phyloP scores from a whole-genome alignment of 768 basidiomycete genomes.

The Macrolepiota fuliginosa region DNA sequence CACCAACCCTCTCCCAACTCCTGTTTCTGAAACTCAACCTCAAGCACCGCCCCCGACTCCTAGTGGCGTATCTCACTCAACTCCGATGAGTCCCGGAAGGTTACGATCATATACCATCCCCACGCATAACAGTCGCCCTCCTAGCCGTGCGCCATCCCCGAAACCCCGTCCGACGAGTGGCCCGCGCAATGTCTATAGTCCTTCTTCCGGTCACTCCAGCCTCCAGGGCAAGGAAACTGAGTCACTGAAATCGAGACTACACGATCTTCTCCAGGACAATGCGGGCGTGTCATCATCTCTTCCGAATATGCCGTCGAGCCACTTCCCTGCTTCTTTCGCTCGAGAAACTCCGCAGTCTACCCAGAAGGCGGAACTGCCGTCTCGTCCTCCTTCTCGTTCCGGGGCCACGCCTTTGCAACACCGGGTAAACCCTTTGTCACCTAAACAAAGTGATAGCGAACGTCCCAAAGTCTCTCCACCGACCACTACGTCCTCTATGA shows the following conservation, averaged over 20 bases:
- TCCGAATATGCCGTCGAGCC: conserved; percentile 28
- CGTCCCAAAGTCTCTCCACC: conserved; percentile 16
- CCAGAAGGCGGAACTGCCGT: conserved; percentile 8
- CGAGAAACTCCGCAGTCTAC: conserved; percentile 9
- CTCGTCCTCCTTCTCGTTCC: conserved; percentile 20
- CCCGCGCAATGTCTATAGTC: conserved; percentile 8
- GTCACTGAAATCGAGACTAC: conserved; percentile 35
- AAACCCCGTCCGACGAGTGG: conserved; percentile 8
- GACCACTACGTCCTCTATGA: conserved; percentile 12
- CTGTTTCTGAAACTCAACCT: conserved; percentile 2
- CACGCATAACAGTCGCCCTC: conserved; percentile 23
- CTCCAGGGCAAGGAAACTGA: conserved; percentile 26
- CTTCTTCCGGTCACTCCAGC: conserved; percentile 17
- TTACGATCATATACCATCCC: conserved; percentile 30
- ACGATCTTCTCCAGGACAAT: conserved; percentile 44
- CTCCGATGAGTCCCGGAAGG: conserved; percentile 19
- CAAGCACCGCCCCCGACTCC: conserved; percentile 13
- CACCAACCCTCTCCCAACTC: neutral
- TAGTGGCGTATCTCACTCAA: conserved; percentile 5
- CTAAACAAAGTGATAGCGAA: conserved; percentile 5
- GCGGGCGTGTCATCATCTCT: conserved; percentile 41
- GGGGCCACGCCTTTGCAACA: conserved; percentile 19
- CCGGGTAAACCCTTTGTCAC: conserved; percentile 20
- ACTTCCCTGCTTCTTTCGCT: conserved; percentile 24
- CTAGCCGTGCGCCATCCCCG: conserved; percentile 19